Conservation (phyloP, 495 filamentous ascomycete genomes). For the Talaromyces nanjingensis region DNA sequence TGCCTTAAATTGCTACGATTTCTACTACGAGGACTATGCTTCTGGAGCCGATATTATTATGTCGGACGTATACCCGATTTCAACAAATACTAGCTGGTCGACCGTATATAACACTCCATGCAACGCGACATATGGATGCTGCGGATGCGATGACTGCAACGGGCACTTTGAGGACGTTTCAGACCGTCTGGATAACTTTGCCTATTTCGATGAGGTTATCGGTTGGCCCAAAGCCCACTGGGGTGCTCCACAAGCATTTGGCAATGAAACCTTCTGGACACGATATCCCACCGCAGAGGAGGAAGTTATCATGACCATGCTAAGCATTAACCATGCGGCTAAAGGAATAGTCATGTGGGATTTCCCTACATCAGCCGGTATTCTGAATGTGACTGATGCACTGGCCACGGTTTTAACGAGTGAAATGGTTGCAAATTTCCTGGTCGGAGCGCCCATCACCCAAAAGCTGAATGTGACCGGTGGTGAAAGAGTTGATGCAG, state of each 20-base stretch:
- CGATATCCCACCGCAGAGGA: slow-evolving; percentile 49
- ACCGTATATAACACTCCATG: slow-evolving; percentile 42
- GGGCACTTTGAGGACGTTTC: slow-evolving; percentile 51
- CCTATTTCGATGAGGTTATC: slow-evolving; percentile 34
- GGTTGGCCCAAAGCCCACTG: slow-evolving; percentile 47
- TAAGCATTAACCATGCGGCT: slow-evolving; percentile 57
- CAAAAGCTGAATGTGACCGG: neutral
- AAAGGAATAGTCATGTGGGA: slow-evolving; percentile 41
- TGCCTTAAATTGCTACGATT: slow-evolving; percentile 64
- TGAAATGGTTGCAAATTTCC: slow-evolving; percentile 11
- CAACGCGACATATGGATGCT: slow-evolving; percentile 62
- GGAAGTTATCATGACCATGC: slow-evolving; percentile 50
- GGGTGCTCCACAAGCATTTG: slow-evolving; percentile 59
- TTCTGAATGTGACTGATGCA: slow-evolving; percentile 16
- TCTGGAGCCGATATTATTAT: slow-evolving; percentile 59
- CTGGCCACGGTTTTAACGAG: slow-evolving; percentile 17
- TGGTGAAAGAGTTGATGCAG: slow-evolving; percentile 1
- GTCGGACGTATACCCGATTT: slow-evolving; percentile 60
- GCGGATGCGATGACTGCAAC: slow-evolving; percentile 63
- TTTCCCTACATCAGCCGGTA: slow-evolving; percentile 19
- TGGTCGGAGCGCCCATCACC: slow-evolving; percentile 10
- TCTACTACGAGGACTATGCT: slow-evolving; percentile 57
- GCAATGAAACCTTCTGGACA: slow-evolving; percentile 54
- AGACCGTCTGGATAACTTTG: slow-evolving; percentile 42
- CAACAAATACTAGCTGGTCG: slow-evolving; percentile 43